Evolutionary conservation across 768 basidiomycete genomes (phyloP).

Genomic region (Suillus weaverae): DNA sequence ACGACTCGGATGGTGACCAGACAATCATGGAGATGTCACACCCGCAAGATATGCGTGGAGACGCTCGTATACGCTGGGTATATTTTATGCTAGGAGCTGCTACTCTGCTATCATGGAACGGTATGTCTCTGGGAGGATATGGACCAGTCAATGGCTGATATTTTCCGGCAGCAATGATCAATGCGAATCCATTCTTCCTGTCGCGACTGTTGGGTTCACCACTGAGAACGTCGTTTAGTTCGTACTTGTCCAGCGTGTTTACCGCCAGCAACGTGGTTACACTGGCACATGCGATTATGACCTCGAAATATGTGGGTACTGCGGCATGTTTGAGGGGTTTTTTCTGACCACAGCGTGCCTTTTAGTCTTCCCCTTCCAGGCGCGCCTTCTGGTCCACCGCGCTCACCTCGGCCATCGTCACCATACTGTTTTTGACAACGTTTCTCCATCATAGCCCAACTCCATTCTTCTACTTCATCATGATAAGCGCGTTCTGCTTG

Average conservation of each 20-base stretch:
- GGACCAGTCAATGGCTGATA: slow-evolving; percentile 4
- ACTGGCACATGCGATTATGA: slow-evolving; percentile 72
- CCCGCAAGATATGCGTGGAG: slow-evolving; percentile 20
- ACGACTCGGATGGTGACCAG: not conserved
- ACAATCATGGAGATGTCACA: not conserved
- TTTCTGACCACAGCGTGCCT: slow-evolving; percentile 1
- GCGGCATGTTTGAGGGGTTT: not conserved
- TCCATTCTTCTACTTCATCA: slow-evolving; percentile 63
- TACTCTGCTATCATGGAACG: slow-evolving; percentile 87
- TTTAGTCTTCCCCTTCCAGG: slow-evolving; percentile 59
- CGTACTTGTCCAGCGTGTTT: slow-evolving; percentile 63
- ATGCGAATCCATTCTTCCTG: slow-evolving; percentile 79
- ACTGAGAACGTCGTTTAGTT: slow-evolving; percentile 57
- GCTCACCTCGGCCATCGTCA: slow-evolving; percentile 51
- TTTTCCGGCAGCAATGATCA: slow-evolving; percentile 69
- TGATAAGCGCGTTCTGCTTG: slow-evolving; percentile 59
- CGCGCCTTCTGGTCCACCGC: slow-evolving; percentile 54
- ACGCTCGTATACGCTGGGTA: slow-evolving; percentile 56
- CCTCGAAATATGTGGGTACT: slow-evolving; percentile 61
- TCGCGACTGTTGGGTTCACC: slow-evolving; percentile 64
- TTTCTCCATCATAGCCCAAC: slow-evolving; percentile 53
- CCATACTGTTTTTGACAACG: slow-evolving; percentile 66
- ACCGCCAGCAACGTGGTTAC: slow-evolving; percentile 67
- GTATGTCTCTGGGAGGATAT: slow-evolving; percentile 40
- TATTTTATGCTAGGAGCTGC: slow-evolving; percentile 78